Percentiles rank a stretch among this genome's conserved stretches.
phyloP scores from a whole-genome alignment of 2,329 filamentous ascomycete species.

The Periglandula ipomoeae region DNA sequence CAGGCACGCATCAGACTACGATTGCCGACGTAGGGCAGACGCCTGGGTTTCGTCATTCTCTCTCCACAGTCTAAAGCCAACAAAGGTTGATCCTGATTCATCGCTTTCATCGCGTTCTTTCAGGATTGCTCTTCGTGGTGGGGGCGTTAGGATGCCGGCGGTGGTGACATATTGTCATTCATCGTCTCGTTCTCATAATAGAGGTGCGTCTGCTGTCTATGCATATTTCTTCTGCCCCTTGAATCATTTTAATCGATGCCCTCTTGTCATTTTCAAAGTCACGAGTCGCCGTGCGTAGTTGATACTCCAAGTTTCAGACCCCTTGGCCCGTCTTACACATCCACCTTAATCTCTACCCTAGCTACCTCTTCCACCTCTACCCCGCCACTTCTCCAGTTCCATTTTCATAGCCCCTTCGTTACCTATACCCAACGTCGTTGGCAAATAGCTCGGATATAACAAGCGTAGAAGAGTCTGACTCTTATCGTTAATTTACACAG shows the following conservation, averaged over 20 bases:
- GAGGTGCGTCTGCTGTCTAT: background rate
- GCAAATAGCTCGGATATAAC: too few species aligned
- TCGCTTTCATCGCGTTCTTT: background rate
- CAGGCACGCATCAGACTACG: conserved; percentile 7
- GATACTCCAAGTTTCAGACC: background rate
- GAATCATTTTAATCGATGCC: too few species aligned
- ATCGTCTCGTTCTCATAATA: background rate
- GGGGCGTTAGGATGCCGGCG: conserved; percentile 1
- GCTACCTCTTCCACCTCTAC: too few species aligned
- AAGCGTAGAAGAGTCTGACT: background rate
- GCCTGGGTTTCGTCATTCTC: background rate
- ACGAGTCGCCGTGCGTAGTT: background rate
- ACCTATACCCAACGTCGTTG: background rate
- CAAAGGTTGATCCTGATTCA: background rate
- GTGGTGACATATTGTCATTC: conserved; percentile 5
- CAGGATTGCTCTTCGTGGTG: background rate
- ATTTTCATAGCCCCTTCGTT: background rate
- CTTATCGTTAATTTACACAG: background rate
- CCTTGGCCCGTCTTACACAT: background rate
- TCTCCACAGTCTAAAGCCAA: background rate
- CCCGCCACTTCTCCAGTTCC: background rate
- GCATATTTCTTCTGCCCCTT: background rate
- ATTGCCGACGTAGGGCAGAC: background rate
- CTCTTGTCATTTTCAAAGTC: background rate
- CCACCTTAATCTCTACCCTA: too few species aligned